Evolutionary conservation across 257 asterid species (phyloP).

Genomic region (Fraxinus americana): DNA sequence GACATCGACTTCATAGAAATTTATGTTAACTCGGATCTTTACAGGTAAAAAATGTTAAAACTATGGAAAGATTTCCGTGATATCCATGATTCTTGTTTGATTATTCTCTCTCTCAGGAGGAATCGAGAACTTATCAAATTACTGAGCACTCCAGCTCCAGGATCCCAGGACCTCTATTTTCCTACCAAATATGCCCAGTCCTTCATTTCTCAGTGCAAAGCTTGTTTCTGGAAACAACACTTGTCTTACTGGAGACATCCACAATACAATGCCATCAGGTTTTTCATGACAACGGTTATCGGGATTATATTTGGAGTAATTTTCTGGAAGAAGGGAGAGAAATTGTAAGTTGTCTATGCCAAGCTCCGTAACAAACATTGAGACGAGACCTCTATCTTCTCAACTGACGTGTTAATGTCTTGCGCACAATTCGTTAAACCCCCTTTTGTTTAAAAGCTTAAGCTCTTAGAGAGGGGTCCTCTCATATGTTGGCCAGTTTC

Average conservation of each 20-base stretch:
- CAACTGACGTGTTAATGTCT: neutral
- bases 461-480: neutral
- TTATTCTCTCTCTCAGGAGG: neutral
- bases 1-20: neutral
- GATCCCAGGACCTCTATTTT: neutral
- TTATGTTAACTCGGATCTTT: neutral
- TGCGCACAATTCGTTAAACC: neutral
- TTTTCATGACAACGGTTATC: conserved; percentile 1
- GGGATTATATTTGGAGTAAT: conserved; percentile 1
- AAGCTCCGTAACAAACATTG: neutral
- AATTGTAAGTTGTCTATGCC: neutral
- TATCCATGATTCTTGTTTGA: neutral
- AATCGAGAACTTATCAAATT: neutral
- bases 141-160: neutral
- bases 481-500: neutral
- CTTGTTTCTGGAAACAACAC: conserved; percentile 5
- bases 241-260: conserved; percentile 2
- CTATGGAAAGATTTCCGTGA: neutral
- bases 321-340: neutral
- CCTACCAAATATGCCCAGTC: neutral
- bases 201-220: neutral
- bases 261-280: conserved; percentile 7
- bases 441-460: neutral
- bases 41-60: neutral
- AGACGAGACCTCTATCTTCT: neutral